Evolutionary conservation across 768 basidiomycete species (phyloP).

Genomic region (Suillus sp.): DNA sequence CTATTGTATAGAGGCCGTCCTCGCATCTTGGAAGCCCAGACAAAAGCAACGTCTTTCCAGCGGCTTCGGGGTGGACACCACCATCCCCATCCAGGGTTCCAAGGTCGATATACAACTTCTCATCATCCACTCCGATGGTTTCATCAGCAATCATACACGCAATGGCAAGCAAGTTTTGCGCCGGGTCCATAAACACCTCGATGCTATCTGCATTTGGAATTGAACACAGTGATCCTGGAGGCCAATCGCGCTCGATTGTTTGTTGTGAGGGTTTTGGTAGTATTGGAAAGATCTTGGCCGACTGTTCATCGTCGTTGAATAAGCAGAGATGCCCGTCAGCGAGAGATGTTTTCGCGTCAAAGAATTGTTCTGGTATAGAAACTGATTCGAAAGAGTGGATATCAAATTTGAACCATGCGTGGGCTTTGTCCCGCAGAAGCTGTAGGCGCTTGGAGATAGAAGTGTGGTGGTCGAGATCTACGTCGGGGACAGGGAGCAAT

Average conservation of each 20-base stretch:
- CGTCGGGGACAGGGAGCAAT: background rate
- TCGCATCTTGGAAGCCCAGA: background rate
- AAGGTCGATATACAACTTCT: background rate
- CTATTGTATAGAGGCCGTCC: background rate
- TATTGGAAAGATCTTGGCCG: background rate
- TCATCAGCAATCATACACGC: background rate
- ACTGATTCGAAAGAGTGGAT: background rate
- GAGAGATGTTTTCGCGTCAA: background rate
- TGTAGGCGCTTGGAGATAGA: slow-evolving; percentile 7
- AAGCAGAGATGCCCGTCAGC: slow-evolving; percentile 8
- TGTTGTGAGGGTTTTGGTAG: background rate
- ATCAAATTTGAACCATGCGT: slow-evolving; percentile 10
- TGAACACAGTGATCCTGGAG: background rate
- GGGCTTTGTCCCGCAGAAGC: slow-evolving; percentile 1
- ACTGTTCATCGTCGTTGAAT: background rate
- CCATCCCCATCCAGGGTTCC: slow-evolving; percentile 4
- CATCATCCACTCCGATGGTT: background rate
- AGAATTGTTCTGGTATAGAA: background rate
- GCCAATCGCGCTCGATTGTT: background rate
- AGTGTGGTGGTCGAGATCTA: background rate
- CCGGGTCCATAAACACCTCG: slow-evolving; percentile 4
- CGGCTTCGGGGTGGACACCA: background rate
- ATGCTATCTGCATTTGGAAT: background rate
- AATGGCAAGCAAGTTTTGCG: slow-evolving; percentile 3
- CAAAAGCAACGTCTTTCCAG: background rate